Evolutionary conservation across 495 filamentous ascomycete genomes (phyloP), one percentile per base, ranked within the genome.

Genomic region (Podospora fimiseda): DNA sequence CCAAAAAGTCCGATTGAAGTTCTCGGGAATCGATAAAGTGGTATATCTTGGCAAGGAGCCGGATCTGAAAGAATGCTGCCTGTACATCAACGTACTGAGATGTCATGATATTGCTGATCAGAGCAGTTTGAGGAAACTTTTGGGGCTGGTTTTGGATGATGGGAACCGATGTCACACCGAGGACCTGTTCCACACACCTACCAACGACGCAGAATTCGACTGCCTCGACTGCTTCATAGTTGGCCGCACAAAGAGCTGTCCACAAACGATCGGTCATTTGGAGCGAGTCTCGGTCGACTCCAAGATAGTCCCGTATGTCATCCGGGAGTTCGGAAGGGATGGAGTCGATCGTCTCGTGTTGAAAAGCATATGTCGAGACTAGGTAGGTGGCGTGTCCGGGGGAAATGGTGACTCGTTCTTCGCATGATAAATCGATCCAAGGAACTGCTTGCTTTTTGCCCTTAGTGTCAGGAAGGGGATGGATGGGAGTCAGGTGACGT

Each of bases 161-260:
- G 1, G 55, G 55, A 18, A 57, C 20, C 1, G 55, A 57, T n/a
- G 55, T 57, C 15, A 57, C 44, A 11, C 50, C 50, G 9, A 57
- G 44, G 23, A 57, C 50, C 43, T 57, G 55, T 41, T 57, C 55
- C 9, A 57, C 55, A 36, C 55, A 52, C 27, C 49, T 42, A 5
- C 50, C 55, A 13, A 57, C 50, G 13, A 57, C 41, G 50, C 55
- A 57, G n/a, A 57, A 52, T 38, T 57, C 55, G 20, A 57, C 55
- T 8, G 55, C 55, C 37, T 57, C 55, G 2, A 50, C 45, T 2
- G 55, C 55, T 23, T 57, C 55, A 19, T 57, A 57, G 50, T 57
- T 57, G 9, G 55, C 22, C 0, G 43, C 49, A 18, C 55, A 57
- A 2, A 57, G 16, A 1, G 50, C 43, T 7, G 55, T 57, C 50